These are phyloP conservation scores for Candida nonsorbophila DNA, from an alignment of 805 yeast species.

Conservation along the genomic window DNA sequence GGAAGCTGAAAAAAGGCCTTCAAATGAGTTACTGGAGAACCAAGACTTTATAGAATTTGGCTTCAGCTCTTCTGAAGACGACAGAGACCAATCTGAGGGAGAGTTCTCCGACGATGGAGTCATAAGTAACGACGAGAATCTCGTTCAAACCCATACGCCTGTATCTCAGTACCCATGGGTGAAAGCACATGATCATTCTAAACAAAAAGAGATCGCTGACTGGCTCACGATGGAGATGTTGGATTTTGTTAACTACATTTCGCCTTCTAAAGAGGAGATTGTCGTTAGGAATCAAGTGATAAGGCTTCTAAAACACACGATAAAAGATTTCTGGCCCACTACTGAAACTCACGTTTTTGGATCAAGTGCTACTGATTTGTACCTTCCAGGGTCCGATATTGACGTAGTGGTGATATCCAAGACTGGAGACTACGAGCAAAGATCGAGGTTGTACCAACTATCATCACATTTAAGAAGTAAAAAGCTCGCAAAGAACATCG, in stretches of 20 bases:
- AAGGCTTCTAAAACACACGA: conserved; percentile 47
- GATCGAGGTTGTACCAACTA: conserved; percentile 64
- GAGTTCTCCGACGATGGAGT: conserved; percentile 26
- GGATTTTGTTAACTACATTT: conserved; percentile 78
- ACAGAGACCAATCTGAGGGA: conserved; percentile 15
- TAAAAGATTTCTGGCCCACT: conserved; percentile 63
- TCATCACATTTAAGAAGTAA: conserved; percentile 62
- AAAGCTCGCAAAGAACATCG: conserved; percentile 64
- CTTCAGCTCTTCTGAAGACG: conserved; percentile 40
- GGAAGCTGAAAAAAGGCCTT: conserved; percentile 4
- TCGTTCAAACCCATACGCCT: conserved; percentile 16
- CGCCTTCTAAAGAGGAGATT: conserved; percentile 78
- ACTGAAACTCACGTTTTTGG: conserved; percentile 86
- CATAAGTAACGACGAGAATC: conserved; percentile 30
- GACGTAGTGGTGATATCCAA: conserved; percentile 82
- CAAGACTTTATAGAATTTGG: conserved; percentile 56
- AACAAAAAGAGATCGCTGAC: conserved; percentile 71
- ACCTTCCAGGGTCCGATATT: conserved; percentile 91
- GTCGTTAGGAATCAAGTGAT: conserved; percentile 62
- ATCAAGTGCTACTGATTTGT: conserved; percentile 88
- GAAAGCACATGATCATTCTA: conserved; percentile 69
- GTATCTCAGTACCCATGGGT: conserved; percentile 65
- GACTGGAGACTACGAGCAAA: conserved; percentile 52
- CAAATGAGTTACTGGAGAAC: conserved; percentile 38
- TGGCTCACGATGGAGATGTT: conserved; percentile 84